Evolutionary conservation across 2,329 filamentous ascomycete species (phyloP).

Genomic region (Massarina eburnea): DNA sequence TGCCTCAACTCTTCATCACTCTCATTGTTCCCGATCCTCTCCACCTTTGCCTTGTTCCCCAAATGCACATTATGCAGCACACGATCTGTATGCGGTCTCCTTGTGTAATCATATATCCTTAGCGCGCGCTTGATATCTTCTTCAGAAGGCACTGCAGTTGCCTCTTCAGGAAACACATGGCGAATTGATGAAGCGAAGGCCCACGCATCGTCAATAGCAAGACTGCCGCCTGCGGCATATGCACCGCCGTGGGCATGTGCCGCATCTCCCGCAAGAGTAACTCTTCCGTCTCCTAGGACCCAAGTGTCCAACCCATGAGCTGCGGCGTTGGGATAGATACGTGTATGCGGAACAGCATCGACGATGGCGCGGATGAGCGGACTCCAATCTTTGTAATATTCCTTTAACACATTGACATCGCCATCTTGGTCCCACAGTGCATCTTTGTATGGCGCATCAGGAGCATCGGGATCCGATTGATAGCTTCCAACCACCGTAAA

Average conservation of each 20-base stretch:
- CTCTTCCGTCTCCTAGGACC: slow-evolving; percentile 30
- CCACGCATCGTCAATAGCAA: slow-evolving; percentile 46
- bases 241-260: slow-evolving; percentile 45
- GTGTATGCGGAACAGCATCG: slow-evolving; percentile 32
- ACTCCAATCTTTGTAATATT: slow-evolving; percentile 40
- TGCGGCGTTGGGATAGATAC: slow-evolving; percentile 39
- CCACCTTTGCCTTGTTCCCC: slow-evolving; percentile 19
- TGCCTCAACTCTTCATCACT: slow-evolving; percentile 23
- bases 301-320: slow-evolving; percentile 28
- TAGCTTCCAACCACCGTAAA: slow-evolving; percentile 38
- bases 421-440: slow-evolving; percentile 31
- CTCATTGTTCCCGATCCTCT: slow-evolving; percentile 17
- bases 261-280: slow-evolving; percentile 42
- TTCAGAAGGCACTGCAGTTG: neutral
- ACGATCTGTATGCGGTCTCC: slow-evolving; percentile 40
- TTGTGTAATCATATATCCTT: slow-evolving; percentile 36
- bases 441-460: slow-evolving; percentile 17
- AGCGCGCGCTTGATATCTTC: slow-evolving; percentile 19
- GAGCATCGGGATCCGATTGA: slow-evolving; percentile 24
- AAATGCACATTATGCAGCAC: slow-evolving; percentile 25
- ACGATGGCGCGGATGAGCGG: slow-evolving; percentile 38
- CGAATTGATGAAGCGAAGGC: slow-evolving; percentile 26
- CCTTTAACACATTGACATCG: slow-evolving; percentile 25
- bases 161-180: slow-evolving; percentile 8
- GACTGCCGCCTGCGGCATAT: slow-evolving; percentile 42